Evolutionary conservation across 202 grass and related monocot genomes (phyloP).

Genomic region (Tripidium arundinaceum): DNA sequence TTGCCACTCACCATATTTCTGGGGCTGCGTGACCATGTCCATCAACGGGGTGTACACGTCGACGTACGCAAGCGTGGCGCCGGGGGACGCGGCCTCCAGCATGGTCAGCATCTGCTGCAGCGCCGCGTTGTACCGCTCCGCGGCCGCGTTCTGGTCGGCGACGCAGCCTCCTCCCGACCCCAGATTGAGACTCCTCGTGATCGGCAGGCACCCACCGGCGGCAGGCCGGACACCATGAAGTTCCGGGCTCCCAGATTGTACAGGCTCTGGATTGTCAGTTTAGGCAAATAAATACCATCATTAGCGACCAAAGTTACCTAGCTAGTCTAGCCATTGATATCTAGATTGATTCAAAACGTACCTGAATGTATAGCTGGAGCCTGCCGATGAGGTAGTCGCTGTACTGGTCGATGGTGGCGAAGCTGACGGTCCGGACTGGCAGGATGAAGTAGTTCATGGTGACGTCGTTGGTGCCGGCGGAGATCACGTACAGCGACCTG

Average conservation of each 20-base stretch:
- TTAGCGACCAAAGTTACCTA: neutral
- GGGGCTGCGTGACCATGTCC: slow-evolving; percentile 48
- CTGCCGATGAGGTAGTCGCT: slow-evolving; percentile 42
- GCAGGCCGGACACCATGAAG: slow-evolving; percentile 55
- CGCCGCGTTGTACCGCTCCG: slow-evolving; percentile 42
- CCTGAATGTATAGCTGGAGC: slow-evolving; percentile 42
- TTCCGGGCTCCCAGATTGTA: slow-evolving; percentile 51
- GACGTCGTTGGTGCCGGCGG: slow-evolving; percentile 62
- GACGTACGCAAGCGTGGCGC: slow-evolving; percentile 36
- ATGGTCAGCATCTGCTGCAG: slow-evolving; percentile 39
- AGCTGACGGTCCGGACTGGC: slow-evolving; percentile 14
- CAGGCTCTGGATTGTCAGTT: slow-evolving; percentile 34
- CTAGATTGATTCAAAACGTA: neutral
- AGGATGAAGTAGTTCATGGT: slow-evolving; percentile 47
- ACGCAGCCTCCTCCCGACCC: slow-evolving; percentile 23
- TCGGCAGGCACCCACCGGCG: slow-evolving; percentile 63
- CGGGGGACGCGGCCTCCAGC: slow-evolving; percentile 32
- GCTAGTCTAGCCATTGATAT: neutral
- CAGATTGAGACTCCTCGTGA: slow-evolving; percentile 28
- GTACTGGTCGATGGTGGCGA: slow-evolving; percentile 45
- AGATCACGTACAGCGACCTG: slow-evolving; percentile 44
- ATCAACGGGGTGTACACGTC: slow-evolving; percentile 45
- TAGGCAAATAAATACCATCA: neutral
- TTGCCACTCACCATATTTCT: slow-evolving; percentile 51
- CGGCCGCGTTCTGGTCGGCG: slow-evolving; percentile 32